Base-by-base conservation (phyloP, 768 basidiomycete species). In the Kwoniella pini region DNA sequence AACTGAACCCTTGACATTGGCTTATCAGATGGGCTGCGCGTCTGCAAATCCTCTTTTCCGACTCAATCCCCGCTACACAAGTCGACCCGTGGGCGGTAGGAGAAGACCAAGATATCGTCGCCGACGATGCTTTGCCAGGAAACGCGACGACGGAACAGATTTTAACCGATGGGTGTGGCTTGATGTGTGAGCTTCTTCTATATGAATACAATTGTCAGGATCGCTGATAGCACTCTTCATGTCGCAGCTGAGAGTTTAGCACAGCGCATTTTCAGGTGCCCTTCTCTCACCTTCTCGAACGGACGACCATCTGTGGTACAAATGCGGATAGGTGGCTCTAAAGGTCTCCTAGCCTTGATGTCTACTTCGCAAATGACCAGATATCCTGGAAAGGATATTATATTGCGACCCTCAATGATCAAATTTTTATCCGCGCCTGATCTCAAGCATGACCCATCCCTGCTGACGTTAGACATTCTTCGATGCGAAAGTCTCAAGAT, bases 281-380 rank as follows among this genome's bases (percentile, higher is more conserved):
- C 54, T 27, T 24, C 38, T 22, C 44, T 61, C 1, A 53, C 33
- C 2, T 51, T 63, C 1, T 19, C 5, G 17, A 51, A 24, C 12
- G 69, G 67, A 15, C 57, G 49, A 26, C 71, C 69, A 5, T 62
- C 51, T 7, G 71, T 59, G 11, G 44, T 75, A 10, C 74, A 75
- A 38, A 66, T 75, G 26, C 64, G 74, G 2, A 45, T 70, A 11
- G 69, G 63, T 12, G 71, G 71, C 0, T 48, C 67, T 24, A 75
- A 75, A 38, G 74, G 74, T 15, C 48, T 75, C n/a, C 54, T 75
- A 21, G 58, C 60, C 4, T 12, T 72, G 12, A 75, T 75, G 73
- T 66, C 55, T n/a, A 57, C 46, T 0, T 28, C 24, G 2, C 60
- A 70, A 53, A 43, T 51, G 11, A 17, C 30, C 6, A 43, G 12